Base-by-base conservation (phyloP, 306 rosid species). In the Citrullus colocynthis region DNA sequence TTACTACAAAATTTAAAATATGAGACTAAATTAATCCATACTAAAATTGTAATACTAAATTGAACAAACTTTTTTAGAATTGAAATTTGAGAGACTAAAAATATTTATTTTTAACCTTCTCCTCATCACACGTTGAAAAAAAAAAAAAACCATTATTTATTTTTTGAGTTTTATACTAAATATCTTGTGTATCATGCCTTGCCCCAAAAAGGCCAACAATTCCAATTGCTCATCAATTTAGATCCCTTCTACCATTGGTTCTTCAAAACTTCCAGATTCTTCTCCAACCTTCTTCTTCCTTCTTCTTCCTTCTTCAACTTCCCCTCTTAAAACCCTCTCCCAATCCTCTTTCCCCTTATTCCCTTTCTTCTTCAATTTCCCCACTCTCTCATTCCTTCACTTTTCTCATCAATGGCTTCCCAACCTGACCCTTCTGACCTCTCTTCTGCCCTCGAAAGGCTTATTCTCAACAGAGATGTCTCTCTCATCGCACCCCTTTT, bases 401-500 rank as follows among this genome's bases (percentile, higher is more conserved):
- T 41, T 1, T 37, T 14, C 59, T 12, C 10, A 34, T 42, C 75
- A 4, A 93, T 93, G 97, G 91, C 91, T 73, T 91, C 96, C 3
- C 89, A 85, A 2, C 30, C 85, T 0, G 88, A 85, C 5, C 45
- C 60, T 8, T 71, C 89, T 1, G 88, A 91, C 66, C n/a, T 88
- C 13, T 73, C 87, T 4, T 51, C 91, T 1, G 6, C 83, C 6
- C 83, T 89, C 7, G 93, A 85, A 11, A 76, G 93, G 56, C 12
- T 87, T 14, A n/a, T 75, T 4, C 69, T 87, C 74, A 85, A 78
- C 81, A 79, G 87, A 39, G 91, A 94, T 82, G 15, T 85, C 14
- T 70, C 95, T 55, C 64, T 87, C 75, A 79, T 90, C 42, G 1
- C 89, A 5, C 97, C 98, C 62, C 87, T 90, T 20, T 36, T 90